Evolutionary conservation across 495 filamentous ascomycete species (phyloP).

Genomic region (Penicillium daleae): DNA sequence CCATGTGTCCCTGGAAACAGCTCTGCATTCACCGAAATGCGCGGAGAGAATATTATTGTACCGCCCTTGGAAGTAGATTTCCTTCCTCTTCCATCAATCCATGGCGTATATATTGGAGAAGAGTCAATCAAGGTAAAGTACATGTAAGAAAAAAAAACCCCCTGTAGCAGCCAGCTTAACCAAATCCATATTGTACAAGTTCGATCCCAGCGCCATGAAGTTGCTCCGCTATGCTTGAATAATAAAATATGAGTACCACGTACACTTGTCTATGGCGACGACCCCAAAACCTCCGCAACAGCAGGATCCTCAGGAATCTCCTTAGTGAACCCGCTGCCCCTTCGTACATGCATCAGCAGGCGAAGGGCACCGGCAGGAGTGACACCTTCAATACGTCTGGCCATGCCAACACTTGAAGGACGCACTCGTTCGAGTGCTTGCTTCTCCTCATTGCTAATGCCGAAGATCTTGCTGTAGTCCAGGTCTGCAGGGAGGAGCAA

Average conservation of each 20-base stretch:
- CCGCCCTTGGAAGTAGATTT: too few relatives aligned
- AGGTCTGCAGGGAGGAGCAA: constrained; percentile 73
- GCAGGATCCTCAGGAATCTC: constrained; percentile 16
- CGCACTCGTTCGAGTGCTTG: constrained; percentile 65
- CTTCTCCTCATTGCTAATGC: constrained; percentile 79
- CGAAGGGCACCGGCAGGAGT: constrained; percentile 54
- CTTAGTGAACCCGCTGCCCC: constrained; percentile 25
- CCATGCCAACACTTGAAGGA: constrained; percentile 87
- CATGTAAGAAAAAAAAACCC: neutral
- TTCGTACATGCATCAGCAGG: constrained; percentile 49
- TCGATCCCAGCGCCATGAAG: constrained; percentile 11
- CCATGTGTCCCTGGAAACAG: too few relatives aligned
- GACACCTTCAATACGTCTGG: constrained; percentile 82
- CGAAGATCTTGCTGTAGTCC: constrained; percentile 72
- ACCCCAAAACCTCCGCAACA: constrained; percentile 20
- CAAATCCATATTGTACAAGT: constrained; percentile 11
- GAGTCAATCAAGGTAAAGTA: neutral
- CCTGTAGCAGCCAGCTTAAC: neutral
- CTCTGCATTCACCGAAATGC: too few relatives aligned
- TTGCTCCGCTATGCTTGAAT: constrained; percentile 19
- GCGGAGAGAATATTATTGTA: neutral
- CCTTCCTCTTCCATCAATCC: neutral
- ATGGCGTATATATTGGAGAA: neutral
- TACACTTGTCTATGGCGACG: constrained; percentile 22
- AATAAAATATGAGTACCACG: neutral